Conservation (phyloP, 257 asterid species). For the Fraxinus excelsior region DNA sequence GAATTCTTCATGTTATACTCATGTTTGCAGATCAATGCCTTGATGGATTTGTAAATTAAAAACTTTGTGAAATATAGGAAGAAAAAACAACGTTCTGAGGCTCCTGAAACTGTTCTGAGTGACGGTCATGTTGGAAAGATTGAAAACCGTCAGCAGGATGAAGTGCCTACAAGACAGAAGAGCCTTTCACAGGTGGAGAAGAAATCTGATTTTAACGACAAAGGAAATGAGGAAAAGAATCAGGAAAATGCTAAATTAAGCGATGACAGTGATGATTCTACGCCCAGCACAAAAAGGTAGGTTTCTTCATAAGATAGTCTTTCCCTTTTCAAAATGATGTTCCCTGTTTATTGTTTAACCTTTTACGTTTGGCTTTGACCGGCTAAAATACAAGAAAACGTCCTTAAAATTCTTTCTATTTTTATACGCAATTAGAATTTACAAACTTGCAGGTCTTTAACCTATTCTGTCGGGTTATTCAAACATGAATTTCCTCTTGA, state of each 20-base stretch:
- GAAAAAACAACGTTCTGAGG: slow-evolving; percentile 60
- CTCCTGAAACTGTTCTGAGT: slow-evolving; percentile 34
- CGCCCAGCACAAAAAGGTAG: slow-evolving; percentile 39
- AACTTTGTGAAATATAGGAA: slow-evolving; percentile 39
- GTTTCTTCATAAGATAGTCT: slow-evolving; percentile 23
- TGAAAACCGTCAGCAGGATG: slow-evolving; percentile 36
- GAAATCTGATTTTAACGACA: slow-evolving; percentile 36
- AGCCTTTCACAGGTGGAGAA: slow-evolving; percentile 34
- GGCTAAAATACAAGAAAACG: slow-evolving; percentile 7
- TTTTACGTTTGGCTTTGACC: neutral
- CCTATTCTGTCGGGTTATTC: neutral
- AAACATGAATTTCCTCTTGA: neutral
- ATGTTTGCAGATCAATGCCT: slow-evolving; percentile 11
- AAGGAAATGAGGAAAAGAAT: slow-evolving; percentile 28
- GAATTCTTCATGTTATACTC: slow-evolving; percentile 4
- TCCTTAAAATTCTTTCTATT: neutral
- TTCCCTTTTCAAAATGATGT: slow-evolving; percentile 5
- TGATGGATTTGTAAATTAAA: slow-evolving; percentile 5
- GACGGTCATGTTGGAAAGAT: slow-evolving; percentile 33
- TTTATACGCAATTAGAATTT: neutral
- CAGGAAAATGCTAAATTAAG: slow-evolving; percentile 36
- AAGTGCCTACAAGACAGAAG: slow-evolving; percentile 32
- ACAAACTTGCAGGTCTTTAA: neutral
- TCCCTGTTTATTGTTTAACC: neutral
- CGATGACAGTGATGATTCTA: slow-evolving; percentile 26